Conservation (phyloP, 2,329 filamentous ascomycete genomes). For the Aspergillus sp. region DNA sequence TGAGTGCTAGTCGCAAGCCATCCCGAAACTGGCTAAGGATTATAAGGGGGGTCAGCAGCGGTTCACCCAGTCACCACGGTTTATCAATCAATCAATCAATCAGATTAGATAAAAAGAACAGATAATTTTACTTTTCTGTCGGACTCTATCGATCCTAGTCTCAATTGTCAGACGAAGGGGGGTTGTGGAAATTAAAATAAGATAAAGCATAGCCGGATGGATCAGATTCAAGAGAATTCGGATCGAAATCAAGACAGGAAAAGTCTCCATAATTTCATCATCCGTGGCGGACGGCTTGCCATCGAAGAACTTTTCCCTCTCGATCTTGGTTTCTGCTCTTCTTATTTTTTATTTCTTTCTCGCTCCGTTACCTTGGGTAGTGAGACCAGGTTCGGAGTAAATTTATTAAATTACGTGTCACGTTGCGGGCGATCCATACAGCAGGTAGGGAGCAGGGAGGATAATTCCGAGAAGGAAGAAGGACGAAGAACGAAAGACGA, state of each 20-base stretch:
- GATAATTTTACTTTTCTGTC: not conserved
- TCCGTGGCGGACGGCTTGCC: not conserved
- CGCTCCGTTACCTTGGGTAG: not conserved
- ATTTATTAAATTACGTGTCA: not conserved
- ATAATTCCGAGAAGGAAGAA: not conserved
- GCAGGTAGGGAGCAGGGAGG: not conserved
- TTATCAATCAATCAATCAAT: constrained; percentile 18
- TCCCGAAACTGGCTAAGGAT: not conserved
- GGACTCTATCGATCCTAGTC: not conserved
- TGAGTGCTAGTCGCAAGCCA: too few species aligned
- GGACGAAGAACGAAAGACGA: not conserved
- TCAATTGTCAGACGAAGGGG: too few species aligned
- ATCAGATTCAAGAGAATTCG: not conserved
- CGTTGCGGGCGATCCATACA: not conserved
- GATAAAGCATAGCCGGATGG: too few species aligned
- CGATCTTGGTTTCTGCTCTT: not conserved
- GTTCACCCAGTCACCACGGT: not conserved
- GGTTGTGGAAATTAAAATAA: too few species aligned
- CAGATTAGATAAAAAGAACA: constrained; percentile 18
- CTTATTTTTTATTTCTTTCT: not conserved
- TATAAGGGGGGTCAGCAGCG: not conserved
- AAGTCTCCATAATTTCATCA: not conserved
- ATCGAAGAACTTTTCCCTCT: not conserved
- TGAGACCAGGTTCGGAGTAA: not conserved
- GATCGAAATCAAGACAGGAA: too few species aligned